phyloP scores from a whole-genome alignment of 73 alveolate species.

The Paramecium tetraurelia region DNA sequence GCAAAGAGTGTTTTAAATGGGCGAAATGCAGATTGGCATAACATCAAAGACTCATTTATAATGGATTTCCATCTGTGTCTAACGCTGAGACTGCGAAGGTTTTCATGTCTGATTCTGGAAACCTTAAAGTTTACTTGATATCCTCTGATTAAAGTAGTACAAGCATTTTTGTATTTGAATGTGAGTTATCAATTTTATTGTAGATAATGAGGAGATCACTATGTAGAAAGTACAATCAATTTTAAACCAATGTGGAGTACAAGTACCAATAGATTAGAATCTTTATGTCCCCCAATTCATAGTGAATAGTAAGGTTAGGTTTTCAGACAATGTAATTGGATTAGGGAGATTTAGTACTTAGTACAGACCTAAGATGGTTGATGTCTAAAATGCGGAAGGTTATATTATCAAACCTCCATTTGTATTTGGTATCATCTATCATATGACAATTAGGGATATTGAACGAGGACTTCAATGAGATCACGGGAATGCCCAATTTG shows the following conservation, averaged over 20 bases:
- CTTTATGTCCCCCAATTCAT: constrained; percentile 9
- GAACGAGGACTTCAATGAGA: neutral
- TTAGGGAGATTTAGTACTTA: neutral
- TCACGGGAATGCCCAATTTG: neutral
- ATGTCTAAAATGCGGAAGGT: neutral
- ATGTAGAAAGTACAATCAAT: neutral
- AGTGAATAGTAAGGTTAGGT: neutral
- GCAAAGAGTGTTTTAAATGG: constrained; percentile 24
- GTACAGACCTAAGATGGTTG: neutral
- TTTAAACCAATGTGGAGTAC: neutral
- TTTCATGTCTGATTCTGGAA: neutral
- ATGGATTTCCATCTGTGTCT: neutral
- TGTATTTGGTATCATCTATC: neutral
- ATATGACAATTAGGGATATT: neutral
- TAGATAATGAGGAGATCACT: neutral
- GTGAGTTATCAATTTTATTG: neutral
- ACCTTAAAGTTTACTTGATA: neutral
- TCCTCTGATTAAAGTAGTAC: constrained; percentile 14
- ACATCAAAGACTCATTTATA: neutral
- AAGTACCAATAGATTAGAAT: neutral
- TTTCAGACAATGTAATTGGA: neutral
- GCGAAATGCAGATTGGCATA: neutral
- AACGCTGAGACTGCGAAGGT: neutral
- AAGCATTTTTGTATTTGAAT: constrained; percentile 21
- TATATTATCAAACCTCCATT: neutral